Percentiles rank a stretch among this genome's conserved stretches.
These are phyloP conservation scores for Artemisia tridentata DNA, from an alignment of 129 eudicot species.

Conservation along the genomic window DNA sequence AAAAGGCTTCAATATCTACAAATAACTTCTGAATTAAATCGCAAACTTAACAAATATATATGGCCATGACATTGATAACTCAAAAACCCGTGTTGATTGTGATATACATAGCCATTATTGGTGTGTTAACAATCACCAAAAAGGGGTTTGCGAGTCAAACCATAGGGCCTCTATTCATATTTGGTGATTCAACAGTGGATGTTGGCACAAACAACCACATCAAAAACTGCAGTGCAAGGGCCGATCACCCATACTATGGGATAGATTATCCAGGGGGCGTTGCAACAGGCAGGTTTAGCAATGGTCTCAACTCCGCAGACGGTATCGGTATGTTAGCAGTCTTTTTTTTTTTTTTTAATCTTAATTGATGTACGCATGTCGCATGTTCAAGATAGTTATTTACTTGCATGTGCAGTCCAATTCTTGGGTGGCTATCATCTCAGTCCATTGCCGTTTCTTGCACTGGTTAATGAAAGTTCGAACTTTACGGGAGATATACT, in stretches of 20 bases:
- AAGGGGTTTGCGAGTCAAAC: not conserved
- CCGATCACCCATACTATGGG: conserved; percentile 47
- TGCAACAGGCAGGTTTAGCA: conserved; percentile 56
- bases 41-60: not conserved
- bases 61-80: conserved; percentile 8
- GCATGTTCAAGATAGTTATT: not conserved
- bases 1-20: conserved; percentile 29
- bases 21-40: conserved; percentile 8
- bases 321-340: conserved; percentile 24
- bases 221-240: conserved; percentile 26
- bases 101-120: conserved; percentile 6
- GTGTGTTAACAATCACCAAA: conserved; percentile 18
- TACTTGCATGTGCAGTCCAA: conserved; percentile 27
- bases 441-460: conserved; percentile 50
- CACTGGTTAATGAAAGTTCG: conserved; percentile 20
- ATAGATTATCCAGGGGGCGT: conserved; percentile 35
- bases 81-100: conserved; percentile 6
- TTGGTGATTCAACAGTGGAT: conserved; percentile 51
- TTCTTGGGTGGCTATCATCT: conserved; percentile 35
- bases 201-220: conserved; percentile 49
- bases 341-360: not conserved
- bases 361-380: not conserved
- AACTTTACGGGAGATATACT: conserved; percentile 34
- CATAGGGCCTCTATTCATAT: conserved; percentile 26
- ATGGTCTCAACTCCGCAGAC: conserved; percentile 43